Percentiles rank a stretch among this genome's conserved stretches.
Conservation (phyloP, 306 rosid genomes). For the Pterocarpus macrocarpus region DNA sequence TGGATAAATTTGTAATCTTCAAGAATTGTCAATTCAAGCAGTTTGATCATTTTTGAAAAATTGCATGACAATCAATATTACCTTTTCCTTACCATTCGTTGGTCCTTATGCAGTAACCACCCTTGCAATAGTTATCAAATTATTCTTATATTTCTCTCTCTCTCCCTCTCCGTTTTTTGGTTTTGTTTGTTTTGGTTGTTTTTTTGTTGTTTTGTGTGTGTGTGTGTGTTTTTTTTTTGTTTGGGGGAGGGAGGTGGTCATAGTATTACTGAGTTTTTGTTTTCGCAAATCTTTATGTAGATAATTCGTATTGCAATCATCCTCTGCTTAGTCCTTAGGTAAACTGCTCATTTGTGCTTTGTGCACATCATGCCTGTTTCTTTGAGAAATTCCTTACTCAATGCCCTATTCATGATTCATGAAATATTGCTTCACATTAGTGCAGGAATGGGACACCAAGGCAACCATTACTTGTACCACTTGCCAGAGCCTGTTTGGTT, state of each 20-base stretch:
- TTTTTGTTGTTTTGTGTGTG: too few relatives aligned
- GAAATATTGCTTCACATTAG: slow-evolving; percentile 36
- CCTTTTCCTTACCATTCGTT: too few relatives aligned
- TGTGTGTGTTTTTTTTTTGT: not conserved
- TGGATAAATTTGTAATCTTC: not conserved
- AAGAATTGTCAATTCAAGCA: not conserved
- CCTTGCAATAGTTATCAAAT: too few relatives aligned
- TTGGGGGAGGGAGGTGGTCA: not conserved
- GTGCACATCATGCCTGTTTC: slow-evolving; percentile 3
- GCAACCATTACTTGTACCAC: slow-evolving; percentile 95
- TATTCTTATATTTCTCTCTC: too few relatives aligned
- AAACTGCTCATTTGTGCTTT: not conserved
- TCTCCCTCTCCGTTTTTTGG: too few relatives aligned
- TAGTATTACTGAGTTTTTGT: not conserved
- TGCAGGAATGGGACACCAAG: slow-evolving; percentile 95
- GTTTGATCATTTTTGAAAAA: not conserved
- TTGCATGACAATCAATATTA: too few relatives aligned
- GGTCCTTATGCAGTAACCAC: too few relatives aligned
- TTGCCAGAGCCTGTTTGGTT: slow-evolving; percentile 86
- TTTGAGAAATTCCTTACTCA: slow-evolving; percentile 6
- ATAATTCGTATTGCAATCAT: not conserved
- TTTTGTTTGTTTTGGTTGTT: too few relatives aligned
- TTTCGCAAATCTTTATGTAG: not conserved
- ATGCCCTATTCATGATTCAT: slow-evolving; percentile 38
- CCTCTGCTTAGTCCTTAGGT: not conserved